Evolutionary conservation across 2,329 filamentous ascomycete species (phyloP).

Genomic region (Fusarium miscanthi): DNA sequence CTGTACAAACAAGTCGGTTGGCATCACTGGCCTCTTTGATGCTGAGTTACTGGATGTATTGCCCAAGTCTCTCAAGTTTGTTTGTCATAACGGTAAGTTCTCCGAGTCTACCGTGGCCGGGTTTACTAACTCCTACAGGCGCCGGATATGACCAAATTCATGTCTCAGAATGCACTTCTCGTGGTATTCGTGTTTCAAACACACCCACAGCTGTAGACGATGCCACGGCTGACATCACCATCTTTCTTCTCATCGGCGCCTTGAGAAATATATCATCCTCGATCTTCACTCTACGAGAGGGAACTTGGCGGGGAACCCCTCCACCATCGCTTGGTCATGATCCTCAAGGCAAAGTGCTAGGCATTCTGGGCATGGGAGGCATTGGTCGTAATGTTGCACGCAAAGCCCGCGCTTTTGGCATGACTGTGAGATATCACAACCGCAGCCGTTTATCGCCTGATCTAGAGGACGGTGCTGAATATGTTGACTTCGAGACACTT

Average conservation of each 20-base stretch:
- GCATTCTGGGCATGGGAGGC: constrained; percentile 87
- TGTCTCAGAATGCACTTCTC: constrained; percentile 74
- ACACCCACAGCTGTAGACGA: constrained; percentile 85
- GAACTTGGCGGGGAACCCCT: constrained; percentile 73
- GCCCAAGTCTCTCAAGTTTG: constrained; percentile 64
- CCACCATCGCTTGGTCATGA: constrained; percentile 75
- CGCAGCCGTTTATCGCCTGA: constrained; percentile 69
- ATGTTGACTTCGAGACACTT: constrained; percentile 79
- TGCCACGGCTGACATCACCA: constrained; percentile 82
- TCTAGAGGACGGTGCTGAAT: constrained; percentile 68
- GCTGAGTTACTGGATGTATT: constrained; percentile 72
- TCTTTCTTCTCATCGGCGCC: constrained; percentile 85
- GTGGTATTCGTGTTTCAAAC: constrained; percentile 78
- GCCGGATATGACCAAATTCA: constrained; percentile 90
- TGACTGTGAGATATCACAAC: constrained; percentile 81
- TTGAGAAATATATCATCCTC: constrained; percentile 77
- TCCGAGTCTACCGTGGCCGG: not conserved
- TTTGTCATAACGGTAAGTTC: constrained; percentile 69
- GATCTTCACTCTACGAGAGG: constrained; percentile 73
- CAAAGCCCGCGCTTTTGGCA: constrained; percentile 80
- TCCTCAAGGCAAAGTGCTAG: constrained; percentile 80
- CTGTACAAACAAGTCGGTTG: constrained; percentile 74
- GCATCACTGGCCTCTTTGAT: constrained; percentile 76
- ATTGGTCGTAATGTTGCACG: constrained; percentile 82
- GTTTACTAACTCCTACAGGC: constrained; percentile 57